Base-by-base conservation (phyloP, 768 basidiomycete species). In the Calocybe cyanea region DNA sequence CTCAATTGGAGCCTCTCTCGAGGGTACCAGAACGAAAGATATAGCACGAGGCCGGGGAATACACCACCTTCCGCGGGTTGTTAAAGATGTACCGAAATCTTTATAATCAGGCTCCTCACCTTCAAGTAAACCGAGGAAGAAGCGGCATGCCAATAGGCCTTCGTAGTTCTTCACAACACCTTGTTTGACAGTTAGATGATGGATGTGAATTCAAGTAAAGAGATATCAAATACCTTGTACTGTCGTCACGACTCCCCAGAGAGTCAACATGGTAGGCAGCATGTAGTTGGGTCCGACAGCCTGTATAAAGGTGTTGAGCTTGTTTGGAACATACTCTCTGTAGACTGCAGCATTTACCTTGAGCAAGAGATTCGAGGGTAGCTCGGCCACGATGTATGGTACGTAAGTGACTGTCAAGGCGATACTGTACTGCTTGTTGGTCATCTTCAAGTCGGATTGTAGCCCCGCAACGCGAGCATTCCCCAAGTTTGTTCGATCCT, bases 401-500 rank as follows among this genome's bases (percentile, higher is more conserved):
- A 76, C 63, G 47, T 73, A 75, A 1, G 72, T 72, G 28, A 75
- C 69, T 1, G 73, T 76, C 43, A 76, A 52, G 5, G 73, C 67
- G 52, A 77, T 64, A 54, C 74, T 70, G 50, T 81, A 83, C 53
- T 76, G 63, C 8, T 69, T 57, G 39, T 73, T 67, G 10, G 70
- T 67, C 66, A 83, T 69, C 36, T 72, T 63, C 38, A 85, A 57
- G 38, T 78, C 71, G 15, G 59, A 71, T 54, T 81, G 77, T 48
- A 85, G 58, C 9, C 82, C 81, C 8, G 80, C 81, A 5, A 82
- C 70, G n/a, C 74, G 70, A 33, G 80, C 82, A 49, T 82, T 83
- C 21, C 72, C 73, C 31, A 82, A 64, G 52, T 82, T 80, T 10
- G 72, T 76, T 43, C 78, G 69, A 51, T 77, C 76, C 75, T 76